phyloP scores from a whole-genome alignment of 768 basidiomycete genomes.

The Lactarius tabidus region DNA sequence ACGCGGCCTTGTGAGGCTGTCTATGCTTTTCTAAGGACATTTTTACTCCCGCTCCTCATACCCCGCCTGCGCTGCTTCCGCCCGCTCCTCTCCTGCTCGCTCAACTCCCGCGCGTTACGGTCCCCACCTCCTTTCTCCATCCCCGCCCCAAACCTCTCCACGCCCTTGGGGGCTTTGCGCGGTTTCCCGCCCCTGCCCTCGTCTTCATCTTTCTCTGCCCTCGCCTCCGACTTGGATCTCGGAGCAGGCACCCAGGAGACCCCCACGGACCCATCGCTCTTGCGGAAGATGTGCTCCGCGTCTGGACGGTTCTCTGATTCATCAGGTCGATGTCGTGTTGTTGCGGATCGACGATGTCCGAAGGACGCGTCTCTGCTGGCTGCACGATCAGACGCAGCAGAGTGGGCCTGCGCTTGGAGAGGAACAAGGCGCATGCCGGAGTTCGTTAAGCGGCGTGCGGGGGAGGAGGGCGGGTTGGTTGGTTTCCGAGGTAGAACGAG shows the following conservation, averaged over 20 bases:
- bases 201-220: slow-evolving; percentile 30
- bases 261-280: slow-evolving; percentile 69
- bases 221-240: slow-evolving; percentile 4
- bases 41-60: slow-evolving; percentile 87
- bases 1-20: background rate
- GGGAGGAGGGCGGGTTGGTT: background rate
- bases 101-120: slow-evolving; percentile 40
- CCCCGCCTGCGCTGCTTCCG: slow-evolving; percentile 73
- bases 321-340: slow-evolving; percentile 25
- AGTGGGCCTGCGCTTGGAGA: slow-evolving; percentile 44
- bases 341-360: slow-evolving; percentile 54
- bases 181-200: slow-evolving; percentile 27
- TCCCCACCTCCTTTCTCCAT: slow-evolving; percentile 76
- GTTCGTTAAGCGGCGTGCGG: slow-evolving; percentile 37
- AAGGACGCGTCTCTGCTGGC: slow-evolving; percentile 57
- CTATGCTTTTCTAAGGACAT: slow-evolving; percentile 50
- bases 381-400: slow-evolving; percentile 30
- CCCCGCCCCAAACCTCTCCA: slow-evolving; percentile 82
- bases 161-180: slow-evolving; percentile 47
- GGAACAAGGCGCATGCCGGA: slow-evolving; percentile 64
- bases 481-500: slow-evolving; percentile 1
- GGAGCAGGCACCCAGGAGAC: slow-evolving; percentile 74
- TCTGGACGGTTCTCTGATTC: background rate
- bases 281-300: slow-evolving; percentile 24
- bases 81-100: slow-evolving; percentile 71